Evolutionary conservation across 192 early-diverging fungal species (phyloP), one percentile per base, ranked within the genome.

Genomic region (Linnemannia zychae): DNA sequence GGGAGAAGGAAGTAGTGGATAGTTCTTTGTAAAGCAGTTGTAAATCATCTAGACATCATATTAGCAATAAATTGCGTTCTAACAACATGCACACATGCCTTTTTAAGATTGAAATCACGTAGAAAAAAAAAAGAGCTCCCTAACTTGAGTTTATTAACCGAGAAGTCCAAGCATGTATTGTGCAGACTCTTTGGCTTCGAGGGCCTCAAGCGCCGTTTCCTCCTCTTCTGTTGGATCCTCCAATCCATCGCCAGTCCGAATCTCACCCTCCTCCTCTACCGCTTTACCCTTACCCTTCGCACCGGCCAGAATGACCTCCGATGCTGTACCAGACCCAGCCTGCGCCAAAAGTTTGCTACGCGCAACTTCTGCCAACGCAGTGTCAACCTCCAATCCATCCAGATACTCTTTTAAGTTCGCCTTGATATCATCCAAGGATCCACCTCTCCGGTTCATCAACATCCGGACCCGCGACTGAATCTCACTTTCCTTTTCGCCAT

Each of bases 381-480:
- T 75, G 31, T 85, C 48, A 44, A 85, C 83, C 38, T 85, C 77
- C 37, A 85, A 50, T 34, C 74, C 83, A 71, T 73, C 37, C 69
- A 85, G 18, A 73, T 85, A 85, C 49, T 69, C 83, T 80, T 88
- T 75, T 71, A 92, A 76, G 47, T 88, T 81, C 9, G 46, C 78
- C 53, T 84, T 88, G 37, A 91, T 88, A 38, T 88, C 86, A 36
- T 79, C 79, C 44, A 91, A 69, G 6, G 87, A 89, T 49, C 87
- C 87, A 13, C 90, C 90, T 49, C 76, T 80, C 38, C 84, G 75
- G 71, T 88, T 86, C 57, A 91, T 49, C 36, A 88, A 77, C n/a
- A 80, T 82, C 37, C 20, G 67, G 34, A 90, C 84, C 7, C 74
- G 78, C 36, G 80, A 76, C 36, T 89, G 87, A 49, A 91, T 84